These are phyloP conservation scores for Cercospora sp. DNA, from an alignment of 2,329 filamentous ascomycete genomes.

Conservation along the genomic window DNA sequence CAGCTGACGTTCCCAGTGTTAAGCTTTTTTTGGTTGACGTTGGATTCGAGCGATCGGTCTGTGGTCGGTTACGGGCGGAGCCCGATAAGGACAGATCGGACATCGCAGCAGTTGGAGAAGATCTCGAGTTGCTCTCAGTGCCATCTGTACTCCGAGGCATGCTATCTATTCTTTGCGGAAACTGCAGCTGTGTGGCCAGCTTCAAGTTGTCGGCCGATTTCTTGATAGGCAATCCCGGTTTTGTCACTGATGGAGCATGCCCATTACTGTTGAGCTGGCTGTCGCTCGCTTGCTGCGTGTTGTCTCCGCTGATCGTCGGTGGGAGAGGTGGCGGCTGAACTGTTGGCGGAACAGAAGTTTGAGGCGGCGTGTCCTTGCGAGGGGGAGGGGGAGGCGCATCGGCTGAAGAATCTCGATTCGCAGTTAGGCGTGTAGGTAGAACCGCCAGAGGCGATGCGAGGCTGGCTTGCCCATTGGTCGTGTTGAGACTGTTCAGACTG, in stretches of 20 bases:
- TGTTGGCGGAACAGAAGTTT: conserved; percentile 8
- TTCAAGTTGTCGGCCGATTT: conserved; percentile 5
- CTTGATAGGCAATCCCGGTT: neutral
- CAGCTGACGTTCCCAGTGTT: neutral
- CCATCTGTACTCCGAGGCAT: neutral
- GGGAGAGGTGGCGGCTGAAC: neutral
- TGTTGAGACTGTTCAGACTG: conserved; percentile 3
- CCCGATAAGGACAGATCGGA: neutral
- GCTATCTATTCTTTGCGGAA: conserved; percentile 2
- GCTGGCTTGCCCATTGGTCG: conserved; percentile 8
- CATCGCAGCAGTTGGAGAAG: neutral
- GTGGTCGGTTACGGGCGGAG: neutral
- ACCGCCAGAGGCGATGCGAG: neutral
- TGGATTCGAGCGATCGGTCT: neutral
- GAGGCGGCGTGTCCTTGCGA: conserved; percentile 14
- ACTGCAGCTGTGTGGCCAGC: neutral
- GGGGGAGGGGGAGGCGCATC: conserved; percentile 16
- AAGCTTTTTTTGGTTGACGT: neutral
- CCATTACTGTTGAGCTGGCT: conserved; percentile 8
- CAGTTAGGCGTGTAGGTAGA: conserved; percentile 10
- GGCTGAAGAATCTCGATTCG: conserved; percentile 9
- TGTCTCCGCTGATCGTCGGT: neutral
- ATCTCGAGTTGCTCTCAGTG: neutral
- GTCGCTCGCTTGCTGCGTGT: neutral
- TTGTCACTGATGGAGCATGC: neutral